Base-by-base conservation (phyloP, 1,284 basidiomycete genomes). In the Leccinum insolens region DNA sequence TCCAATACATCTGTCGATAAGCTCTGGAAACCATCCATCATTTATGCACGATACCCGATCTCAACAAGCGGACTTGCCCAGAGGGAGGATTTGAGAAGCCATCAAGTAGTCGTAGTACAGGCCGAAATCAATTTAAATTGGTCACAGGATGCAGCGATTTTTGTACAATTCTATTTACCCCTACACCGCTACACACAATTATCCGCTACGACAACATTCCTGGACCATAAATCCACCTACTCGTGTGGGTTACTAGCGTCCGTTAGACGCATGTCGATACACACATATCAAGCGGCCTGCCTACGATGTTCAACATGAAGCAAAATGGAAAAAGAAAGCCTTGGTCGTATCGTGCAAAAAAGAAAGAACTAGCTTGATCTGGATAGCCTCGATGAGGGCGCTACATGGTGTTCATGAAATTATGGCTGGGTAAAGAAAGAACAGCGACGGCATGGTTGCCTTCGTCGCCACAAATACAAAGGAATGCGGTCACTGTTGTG, bases 1-100 rank as follows among this genome's bases (percentile, higher is more conserved):
- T 67, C 96, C 96, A 77, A 97, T 98, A 77, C 96, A 98, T 78
- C 92, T 88, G 80, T 98, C 96, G 75, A 98, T 95, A 60, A 98
- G 85, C 80, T 98, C 94, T 95, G 55, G 34, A 64, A 31, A 14
- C 4, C 41, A 61, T 60, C 22, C 2, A 39, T 75, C 66, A 67
- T 58, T 61, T 20, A 64, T 41, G 65, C 3, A 39, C 44, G 41
- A 22, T 28, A 17, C 39, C 57, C 64, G 25, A 41, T 31, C 14
- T 64, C 68, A 31, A 55, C 20, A 59, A 46, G 59, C 41, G 59
- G 61, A 69, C 78, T 70, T 71, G 81, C 82, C 81, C 62, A 84
- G 78, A 17, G 89, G 89, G 55, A 91, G 83, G 70, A 91, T 89
- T 69, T 90, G 89, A 63, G 87, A 88, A 12, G 89, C 85, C 89